A percentile compares a stretch with the other conserved stretches of the same genome.
phyloP scores from a whole-genome alignment of 208 protist genomes.

The Kentomonas sorsogonicus region DNA sequence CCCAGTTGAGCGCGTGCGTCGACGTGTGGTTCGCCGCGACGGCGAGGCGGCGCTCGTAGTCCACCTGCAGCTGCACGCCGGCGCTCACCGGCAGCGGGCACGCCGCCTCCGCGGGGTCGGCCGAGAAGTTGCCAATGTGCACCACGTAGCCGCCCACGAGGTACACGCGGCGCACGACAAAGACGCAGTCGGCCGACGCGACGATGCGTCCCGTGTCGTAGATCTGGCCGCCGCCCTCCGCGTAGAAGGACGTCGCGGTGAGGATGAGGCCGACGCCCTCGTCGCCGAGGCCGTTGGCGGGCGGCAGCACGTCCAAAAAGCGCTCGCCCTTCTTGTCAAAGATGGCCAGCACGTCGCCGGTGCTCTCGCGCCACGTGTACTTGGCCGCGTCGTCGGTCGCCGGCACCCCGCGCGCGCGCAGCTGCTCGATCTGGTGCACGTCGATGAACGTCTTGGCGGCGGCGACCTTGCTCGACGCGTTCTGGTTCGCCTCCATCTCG shows the following conservation, averaged over 20 bases:
- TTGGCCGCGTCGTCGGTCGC: constrained; percentile 93
- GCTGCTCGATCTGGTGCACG: constrained; percentile 77
- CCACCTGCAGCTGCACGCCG: constrained; percentile 76
- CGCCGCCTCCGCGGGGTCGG: constrained; percentile 35
- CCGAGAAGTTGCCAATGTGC: constrained; percentile 93
- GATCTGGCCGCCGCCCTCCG: constrained; percentile 97
- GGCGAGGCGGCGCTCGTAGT: constrained; percentile 80
- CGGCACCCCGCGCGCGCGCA: constrained; percentile 67
- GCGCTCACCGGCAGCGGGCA: constrained; percentile 63
- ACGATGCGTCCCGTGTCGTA: constrained; percentile 93
- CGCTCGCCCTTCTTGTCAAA: constrained; percentile 76
- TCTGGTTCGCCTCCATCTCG: constrained; percentile 80
- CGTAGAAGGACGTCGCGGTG: constrained; percentile 97
- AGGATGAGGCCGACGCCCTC: constrained; percentile 90
- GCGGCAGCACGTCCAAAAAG: constrained; percentile 63
- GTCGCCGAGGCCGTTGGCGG: constrained; percentile 34
- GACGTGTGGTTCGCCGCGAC: constrained; percentile 96
- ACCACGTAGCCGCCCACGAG: constrained; percentile 94
- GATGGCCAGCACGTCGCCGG: constrained; percentile 64
- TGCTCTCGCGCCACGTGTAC: constrained; percentile 90
- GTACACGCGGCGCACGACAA: constrained; percentile 91
- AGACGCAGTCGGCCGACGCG: constrained; percentile 58
- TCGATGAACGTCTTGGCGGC: constrained; percentile 83
- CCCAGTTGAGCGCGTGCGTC: constrained; percentile 98
- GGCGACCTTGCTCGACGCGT: constrained; percentile 45